Conservation (phyloP, 352 stramenopile genomes). For the Pythium apleroticum region DNA sequence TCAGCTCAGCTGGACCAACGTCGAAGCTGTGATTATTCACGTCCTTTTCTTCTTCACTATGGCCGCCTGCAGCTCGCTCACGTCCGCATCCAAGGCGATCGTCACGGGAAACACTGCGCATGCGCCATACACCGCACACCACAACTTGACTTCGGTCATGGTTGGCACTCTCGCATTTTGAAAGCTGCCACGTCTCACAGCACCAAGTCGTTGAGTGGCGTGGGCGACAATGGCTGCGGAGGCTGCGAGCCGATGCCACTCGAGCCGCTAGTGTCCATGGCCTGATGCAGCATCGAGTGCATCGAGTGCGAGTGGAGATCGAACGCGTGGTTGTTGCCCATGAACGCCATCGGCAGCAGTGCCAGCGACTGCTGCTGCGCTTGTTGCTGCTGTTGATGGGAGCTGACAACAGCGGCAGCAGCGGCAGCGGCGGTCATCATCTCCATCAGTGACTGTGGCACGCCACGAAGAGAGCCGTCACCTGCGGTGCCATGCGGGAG, state of each 20-base stretch:
- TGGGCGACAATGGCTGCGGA: constrained; percentile 7
- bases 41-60: neutral
- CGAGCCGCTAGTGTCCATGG: neutral
- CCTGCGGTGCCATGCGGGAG: neutral
- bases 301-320: constrained; percentile 19
- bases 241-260: neutral
- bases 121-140: constrained; percentile 1
- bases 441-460: constrained; percentile 26
- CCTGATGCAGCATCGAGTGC: constrained; percentile 25
- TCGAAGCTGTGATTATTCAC: neutral
- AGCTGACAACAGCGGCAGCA: constrained; percentile 9
- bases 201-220: constrained; percentile 26
- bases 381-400: constrained; percentile 5
- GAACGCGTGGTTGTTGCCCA: neutral
- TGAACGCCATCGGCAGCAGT: constrained; percentile 16
- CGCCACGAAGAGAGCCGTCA: constrained; percentile 2
- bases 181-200: constrained; percentile 15
- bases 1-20: neutral
- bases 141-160: no score
- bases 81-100: neutral
- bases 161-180: no score
- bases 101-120: neutral
- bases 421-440: constrained; percentile 25
- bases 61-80: neutral
- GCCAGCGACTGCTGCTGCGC: constrained; percentile 6